Percentiles rank a stretch among this genome's conserved stretches.
phyloP scores from a whole-genome alignment of 768 basidiomycete species.

The Jaapia argillacea region DNA sequence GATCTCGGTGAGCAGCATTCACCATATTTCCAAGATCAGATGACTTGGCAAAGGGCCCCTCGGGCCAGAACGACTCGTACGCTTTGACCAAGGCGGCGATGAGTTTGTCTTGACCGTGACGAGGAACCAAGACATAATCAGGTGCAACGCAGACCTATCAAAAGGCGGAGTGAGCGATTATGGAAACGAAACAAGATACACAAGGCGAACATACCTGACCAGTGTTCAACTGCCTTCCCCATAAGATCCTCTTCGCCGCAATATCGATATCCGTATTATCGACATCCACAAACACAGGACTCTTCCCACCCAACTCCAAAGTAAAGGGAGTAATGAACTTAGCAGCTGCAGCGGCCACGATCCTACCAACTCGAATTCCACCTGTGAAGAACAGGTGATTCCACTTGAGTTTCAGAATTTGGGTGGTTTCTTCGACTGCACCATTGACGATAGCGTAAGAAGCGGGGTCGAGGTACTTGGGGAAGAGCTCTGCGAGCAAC shows the following conservation, averaged over 20 bases:
- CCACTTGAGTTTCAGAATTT: slow-evolving; percentile 31
- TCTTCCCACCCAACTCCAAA: slow-evolving; percentile 47
- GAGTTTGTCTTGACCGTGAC: slow-evolving; percentile 11
- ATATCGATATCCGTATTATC: slow-evolving; percentile 10
- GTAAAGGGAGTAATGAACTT: slow-evolving; percentile 45
- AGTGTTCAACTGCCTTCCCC: slow-evolving; percentile 16
- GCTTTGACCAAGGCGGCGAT: slow-evolving; percentile 10
- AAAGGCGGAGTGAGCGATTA: neutral
- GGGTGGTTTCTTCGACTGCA: slow-evolving; percentile 13
- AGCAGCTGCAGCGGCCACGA: slow-evolving; percentile 42
- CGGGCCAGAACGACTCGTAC: slow-evolving; percentile 5
- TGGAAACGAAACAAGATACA: neutral
- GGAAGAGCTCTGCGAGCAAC: slow-evolving; percentile 16
- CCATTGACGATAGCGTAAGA: slow-evolving; percentile 15
- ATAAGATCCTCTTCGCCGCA: slow-evolving; percentile 15
- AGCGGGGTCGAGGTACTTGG: slow-evolving; percentile 19
- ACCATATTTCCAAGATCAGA: slow-evolving; percentile 6
- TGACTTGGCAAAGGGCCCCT: neutral
- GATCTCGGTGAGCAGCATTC: slow-evolving; percentile 3
- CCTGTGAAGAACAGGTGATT: slow-evolving; percentile 37
- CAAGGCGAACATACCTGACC: slow-evolving; percentile 16
- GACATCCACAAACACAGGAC: slow-evolving; percentile 19
- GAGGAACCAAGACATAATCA: slow-evolving; percentile 18
- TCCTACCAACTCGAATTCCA: slow-evolving; percentile 30
- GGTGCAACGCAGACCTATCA: slow-evolving; percentile 22